Evolutionary conservation across 1,284 basidiomycete genomes (phyloP), one percentile per base, ranked within the genome.

Genomic region (Ustilago hordei): DNA sequence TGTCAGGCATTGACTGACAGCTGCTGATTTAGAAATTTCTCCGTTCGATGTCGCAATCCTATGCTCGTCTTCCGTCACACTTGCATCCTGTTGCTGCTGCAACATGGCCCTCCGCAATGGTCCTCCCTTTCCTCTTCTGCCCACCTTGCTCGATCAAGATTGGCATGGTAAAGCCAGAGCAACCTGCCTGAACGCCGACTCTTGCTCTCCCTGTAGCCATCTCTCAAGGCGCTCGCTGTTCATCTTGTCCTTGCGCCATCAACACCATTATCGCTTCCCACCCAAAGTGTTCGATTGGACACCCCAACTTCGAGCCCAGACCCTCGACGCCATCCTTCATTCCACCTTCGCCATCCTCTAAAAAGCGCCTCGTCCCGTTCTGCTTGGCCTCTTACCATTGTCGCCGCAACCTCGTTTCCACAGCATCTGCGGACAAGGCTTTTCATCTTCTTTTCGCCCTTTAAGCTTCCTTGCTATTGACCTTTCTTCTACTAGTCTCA

Each of bases 21-120:
- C 58, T 73, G 31, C 36, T 55, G 69, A 66, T 70, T 50, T 28
- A 28, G 23, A 28, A 28, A 28, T 28, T 28, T 50, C 48, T 19
- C 48, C 9, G 36, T 50, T 53, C 60, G 70, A 73, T 73, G 70
- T 73, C 70, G 70, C 70, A 57, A 73, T 73, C 23, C 32, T 53
- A 68, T 58, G 61, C 55, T 4, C 12, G 19, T 67, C 64, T 73
- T 68, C 65, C 58, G 62, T 68, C 70, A 73, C 41, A 73, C 61
- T 43, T 73, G 70, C 70, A 73, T 54, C 35, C 34, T 39, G 47
- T 8, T 28, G 17, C 41, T 57, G 7, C 41, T 28, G 17, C 34
- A 38, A 15, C 13, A 38, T 13, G 12, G 23, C 54, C 32, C 41
- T 34, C 55, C 39, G 17, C 35, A 34, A 34, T 6, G n/a, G n/a